Evolutionary conservation across 148 eudicot genomes (phyloP).

Genomic region (Vaccinium myrtillus): DNA sequence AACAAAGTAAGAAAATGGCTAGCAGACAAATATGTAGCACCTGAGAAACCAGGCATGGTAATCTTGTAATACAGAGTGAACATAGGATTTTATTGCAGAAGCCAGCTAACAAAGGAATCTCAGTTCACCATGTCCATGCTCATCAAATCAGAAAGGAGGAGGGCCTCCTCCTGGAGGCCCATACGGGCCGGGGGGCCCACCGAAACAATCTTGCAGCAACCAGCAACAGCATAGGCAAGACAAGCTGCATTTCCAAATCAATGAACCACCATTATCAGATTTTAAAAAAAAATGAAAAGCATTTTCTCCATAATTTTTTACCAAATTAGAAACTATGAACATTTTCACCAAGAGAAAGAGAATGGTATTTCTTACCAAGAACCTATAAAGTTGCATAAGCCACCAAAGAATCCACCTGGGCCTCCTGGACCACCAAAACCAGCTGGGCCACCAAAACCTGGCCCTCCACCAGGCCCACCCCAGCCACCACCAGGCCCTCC

Average conservation of each 20-base stretch:
- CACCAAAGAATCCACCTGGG: constrained; percentile 23
- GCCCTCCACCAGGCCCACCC: constrained; percentile 21
- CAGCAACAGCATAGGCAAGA: constrained; percentile 34
- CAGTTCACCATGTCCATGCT: background rate
- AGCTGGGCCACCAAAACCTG: constrained; percentile 10
- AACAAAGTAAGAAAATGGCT: background rate
- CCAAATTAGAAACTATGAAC: background rate
- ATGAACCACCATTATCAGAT: background rate
- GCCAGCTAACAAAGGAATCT: too few relatives aligned
- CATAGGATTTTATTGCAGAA: background rate
- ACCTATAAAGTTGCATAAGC: constrained; percentile 22
- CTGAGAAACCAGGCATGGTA: background rate
- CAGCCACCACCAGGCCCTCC: constrained; percentile 4
- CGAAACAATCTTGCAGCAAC: constrained; percentile 23
- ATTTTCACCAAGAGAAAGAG: background rate
- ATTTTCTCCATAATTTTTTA: background rate
- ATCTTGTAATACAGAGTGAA: background rate
- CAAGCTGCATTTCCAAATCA: constrained; percentile 20
- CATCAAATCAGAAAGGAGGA: background rate
- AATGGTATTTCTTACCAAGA: constrained; percentile 18
- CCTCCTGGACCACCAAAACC: constrained; percentile 1
- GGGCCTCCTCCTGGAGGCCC: constrained; percentile 14
- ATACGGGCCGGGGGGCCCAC: constrained; percentile 15
- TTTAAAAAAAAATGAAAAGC: too few relatives aligned
- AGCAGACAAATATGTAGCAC: background rate